phyloP scores from a whole-genome alignment of 768 basidiomycete genomes.

The Boletus reticuloceps region DNA sequence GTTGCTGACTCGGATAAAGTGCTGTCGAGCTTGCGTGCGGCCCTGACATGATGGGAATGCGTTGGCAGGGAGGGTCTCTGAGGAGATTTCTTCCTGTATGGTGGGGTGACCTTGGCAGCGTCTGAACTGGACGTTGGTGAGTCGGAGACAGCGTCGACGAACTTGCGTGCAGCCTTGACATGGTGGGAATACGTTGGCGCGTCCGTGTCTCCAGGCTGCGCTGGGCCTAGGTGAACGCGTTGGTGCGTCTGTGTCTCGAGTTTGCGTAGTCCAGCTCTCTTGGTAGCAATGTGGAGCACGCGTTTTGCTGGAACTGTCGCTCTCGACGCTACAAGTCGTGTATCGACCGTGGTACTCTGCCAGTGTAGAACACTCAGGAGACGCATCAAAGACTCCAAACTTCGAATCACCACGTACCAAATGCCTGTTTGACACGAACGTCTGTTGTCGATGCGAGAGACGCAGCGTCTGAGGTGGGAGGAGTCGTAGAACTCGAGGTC shows the following conservation, averaged over 20 bases:
- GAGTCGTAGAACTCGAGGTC: background rate
- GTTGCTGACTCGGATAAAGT: background rate
- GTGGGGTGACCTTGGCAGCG: background rate
- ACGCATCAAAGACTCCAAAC: background rate
- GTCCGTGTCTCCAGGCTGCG: background rate
- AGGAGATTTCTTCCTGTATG: background rate
- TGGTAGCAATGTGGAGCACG: background rate
- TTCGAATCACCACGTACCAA: slow-evolving; percentile 6
- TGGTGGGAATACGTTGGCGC: background rate
- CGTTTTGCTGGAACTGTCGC: background rate
- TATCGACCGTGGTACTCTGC: slow-evolving; percentile 1
- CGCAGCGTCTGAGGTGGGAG: background rate
- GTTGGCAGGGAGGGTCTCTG: background rate
- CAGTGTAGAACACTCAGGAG: slow-evolving; percentile 3
- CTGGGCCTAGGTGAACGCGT: background rate
- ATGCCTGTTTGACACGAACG: slow-evolving; percentile 1
- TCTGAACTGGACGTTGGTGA: background rate
- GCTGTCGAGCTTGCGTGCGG: background rate
- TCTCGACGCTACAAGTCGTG: background rate
- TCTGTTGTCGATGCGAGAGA: background rate
- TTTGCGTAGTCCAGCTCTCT: background rate
- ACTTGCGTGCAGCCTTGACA: background rate
- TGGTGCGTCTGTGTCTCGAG: too few relatives aligned
- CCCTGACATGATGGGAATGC: background rate
- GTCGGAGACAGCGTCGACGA: background rate